Percentiles rank a stretch among this genome's conserved stretches.
These are phyloP conservation scores for Acidomyces sp. DNA, from an alignment of 495 filamentous ascomycete species.

Conservation along the genomic window DNA sequence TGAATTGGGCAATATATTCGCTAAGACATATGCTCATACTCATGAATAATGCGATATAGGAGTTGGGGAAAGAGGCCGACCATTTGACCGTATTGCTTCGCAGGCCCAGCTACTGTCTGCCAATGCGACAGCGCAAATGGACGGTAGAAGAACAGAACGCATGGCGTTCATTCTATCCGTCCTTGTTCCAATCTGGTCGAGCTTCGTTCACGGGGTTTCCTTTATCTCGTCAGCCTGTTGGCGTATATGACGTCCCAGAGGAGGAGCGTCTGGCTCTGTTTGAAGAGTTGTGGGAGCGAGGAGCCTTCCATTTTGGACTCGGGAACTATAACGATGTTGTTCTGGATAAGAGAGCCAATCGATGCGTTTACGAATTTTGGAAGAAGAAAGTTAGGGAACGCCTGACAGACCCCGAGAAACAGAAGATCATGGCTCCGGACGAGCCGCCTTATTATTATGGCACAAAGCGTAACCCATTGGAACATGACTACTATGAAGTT, in stretches of 20 bases:
- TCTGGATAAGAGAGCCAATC: constrained; percentile 14
- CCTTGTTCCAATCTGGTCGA: constrained; percentile 4
- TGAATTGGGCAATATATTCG: too few species aligned
- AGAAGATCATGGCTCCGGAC: constrained; percentile 11
- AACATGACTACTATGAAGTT: constrained; percentile 20
- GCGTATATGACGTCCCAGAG: background rate
- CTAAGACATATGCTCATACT: too few species aligned
- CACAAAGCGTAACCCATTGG: constrained; percentile 13
- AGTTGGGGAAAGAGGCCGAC: constrained; percentile 12
- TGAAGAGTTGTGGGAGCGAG: constrained; percentile 9
- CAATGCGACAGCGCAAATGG: constrained; percentile 5
- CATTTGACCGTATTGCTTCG: constrained; percentile 18
- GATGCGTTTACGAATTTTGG: constrained; percentile 12
- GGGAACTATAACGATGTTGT: constrained; percentile 8
- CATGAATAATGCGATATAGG: too few species aligned
- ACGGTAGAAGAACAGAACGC: constrained; percentile 4
- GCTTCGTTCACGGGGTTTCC: constrained; percentile 5
- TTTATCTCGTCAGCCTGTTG: background rate
- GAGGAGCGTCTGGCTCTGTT: constrained; percentile 9
- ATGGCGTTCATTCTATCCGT: constrained; percentile 30
- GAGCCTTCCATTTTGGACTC: constrained; percentile 7
- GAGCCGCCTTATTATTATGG: constrained; percentile 12
- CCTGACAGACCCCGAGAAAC: constrained; percentile 17
- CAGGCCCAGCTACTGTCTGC: constrained; percentile 12
- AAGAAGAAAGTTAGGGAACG: constrained; percentile 7